Conservation (phyloP, 495 filamentous ascomycete species). For the Xeromyces bisporus region DNA sequence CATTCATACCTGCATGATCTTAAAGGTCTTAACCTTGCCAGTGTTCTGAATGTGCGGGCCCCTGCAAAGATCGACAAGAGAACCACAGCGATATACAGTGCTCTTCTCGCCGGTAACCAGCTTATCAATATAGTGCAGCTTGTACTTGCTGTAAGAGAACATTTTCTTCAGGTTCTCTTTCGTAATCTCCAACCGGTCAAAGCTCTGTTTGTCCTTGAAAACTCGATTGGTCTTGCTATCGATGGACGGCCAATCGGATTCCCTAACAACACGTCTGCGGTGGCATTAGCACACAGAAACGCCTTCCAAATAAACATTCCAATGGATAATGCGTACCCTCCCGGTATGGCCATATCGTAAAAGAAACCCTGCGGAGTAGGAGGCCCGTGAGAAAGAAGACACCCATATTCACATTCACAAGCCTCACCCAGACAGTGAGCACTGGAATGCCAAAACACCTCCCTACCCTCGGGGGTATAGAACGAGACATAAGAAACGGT, state of each 20-base stretch:
- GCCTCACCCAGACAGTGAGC: slow-evolving; percentile 92
- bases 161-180: slow-evolving; percentile 88
- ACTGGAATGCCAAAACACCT: slow-evolving; percentile 85
- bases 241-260: slow-evolving; percentile 62
- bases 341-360: slow-evolving; percentile 87
- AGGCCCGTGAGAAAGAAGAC: slow-evolving; percentile 81
- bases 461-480: slow-evolving; percentile 63
- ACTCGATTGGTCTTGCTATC: slow-evolving; percentile 57
- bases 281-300: slow-evolving; percentile 5
- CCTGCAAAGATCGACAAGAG: slow-evolving; percentile 63
- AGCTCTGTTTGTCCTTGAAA: slow-evolving; percentile 92
- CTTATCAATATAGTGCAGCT: slow-evolving; percentile 88
- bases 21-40: slow-evolving; percentile 78
- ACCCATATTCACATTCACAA: slow-evolving; percentile 74
- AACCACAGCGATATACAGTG: slow-evolving; percentile 81
- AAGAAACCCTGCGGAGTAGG: slow-evolving; percentile 91
- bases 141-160: slow-evolving; percentile 93
- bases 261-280: slow-evolving; percentile 43
- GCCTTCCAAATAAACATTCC: too few species aligned
- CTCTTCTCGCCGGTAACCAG: slow-evolving; percentile 81
- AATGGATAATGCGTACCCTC: slow-evolving; percentile 35
- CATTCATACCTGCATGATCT: slow-evolving; percentile 57
- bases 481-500: slow-evolving; percentile 68
- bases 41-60: slow-evolving; percentile 86
- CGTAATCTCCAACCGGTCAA: slow-evolving; percentile 73